phyloP scores from a whole-genome alignment of 305 asterid genomes.

The Fraxinus sp. region DNA sequence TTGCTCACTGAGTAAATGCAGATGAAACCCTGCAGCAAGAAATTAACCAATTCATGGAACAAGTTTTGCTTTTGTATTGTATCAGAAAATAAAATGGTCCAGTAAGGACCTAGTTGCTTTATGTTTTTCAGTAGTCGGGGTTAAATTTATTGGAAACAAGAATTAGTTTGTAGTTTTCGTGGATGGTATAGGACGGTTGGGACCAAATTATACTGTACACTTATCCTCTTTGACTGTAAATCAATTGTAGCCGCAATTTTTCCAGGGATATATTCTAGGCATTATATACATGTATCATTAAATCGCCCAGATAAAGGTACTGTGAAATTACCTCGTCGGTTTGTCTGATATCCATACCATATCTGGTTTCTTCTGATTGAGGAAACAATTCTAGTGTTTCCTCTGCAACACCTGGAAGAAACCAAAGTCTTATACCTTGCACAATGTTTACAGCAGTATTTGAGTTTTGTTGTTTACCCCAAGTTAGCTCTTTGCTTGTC shows the following conservation, averaged over 20 bases:
- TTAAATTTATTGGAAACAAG: background rate
- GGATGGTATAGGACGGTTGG: background rate
- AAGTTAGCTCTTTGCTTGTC: conserved; percentile 28
- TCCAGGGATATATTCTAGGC: background rate
- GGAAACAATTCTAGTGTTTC: conserved; percentile 34
- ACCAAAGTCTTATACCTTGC: conserved; percentile 50
- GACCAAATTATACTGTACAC: background rate
- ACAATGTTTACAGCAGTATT: conserved; percentile 26
- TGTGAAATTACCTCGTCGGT: conserved; percentile 44
- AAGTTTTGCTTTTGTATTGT: background rate
- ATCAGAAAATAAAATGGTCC: background rate
- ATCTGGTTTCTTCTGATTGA: conserved; percentile 41
- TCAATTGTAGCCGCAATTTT: background rate
- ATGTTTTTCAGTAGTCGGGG: background rate
- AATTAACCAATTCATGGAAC: background rate
- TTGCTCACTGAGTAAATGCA: conserved; percentile 34
- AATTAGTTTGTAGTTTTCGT: background rate
- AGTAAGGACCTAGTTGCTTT: background rate
- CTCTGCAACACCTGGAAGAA: conserved; percentile 48
- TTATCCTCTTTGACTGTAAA: background rate
- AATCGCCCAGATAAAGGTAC: background rate
- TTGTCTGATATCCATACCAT: conserved; percentile 44
- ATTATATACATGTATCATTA: background rate
- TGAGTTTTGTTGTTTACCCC: conserved; percentile 33
- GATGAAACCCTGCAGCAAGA: conserved; percentile 39